These are phyloP conservation scores for Suillus brevipes DNA, from an alignment of 768 basidiomycete genomes.

Conservation along the genomic window DNA sequence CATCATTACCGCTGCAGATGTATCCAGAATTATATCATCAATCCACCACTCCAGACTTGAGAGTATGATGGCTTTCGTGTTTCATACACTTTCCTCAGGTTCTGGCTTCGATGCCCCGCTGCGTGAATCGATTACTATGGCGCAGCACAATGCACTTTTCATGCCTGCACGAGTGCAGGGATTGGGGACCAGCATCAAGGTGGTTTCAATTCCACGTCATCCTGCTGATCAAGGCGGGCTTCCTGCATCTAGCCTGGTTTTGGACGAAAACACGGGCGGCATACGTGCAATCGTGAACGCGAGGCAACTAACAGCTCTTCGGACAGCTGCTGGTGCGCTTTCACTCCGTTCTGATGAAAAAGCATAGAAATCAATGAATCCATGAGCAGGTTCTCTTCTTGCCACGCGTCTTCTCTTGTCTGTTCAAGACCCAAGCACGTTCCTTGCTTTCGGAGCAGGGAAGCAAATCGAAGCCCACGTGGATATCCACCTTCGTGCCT, in stretches of 20 bases:
- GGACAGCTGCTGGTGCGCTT: conserved; percentile 74
- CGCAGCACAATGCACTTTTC: conserved; percentile 64
- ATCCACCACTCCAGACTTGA: conserved; percentile 50
- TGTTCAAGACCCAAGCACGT: conserved; percentile 33
- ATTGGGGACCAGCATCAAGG: conserved; percentile 69
- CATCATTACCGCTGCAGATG: conserved; percentile 61
- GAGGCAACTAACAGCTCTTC: conserved; percentile 69
- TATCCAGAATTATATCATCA: conserved; percentile 46
- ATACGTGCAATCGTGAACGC: conserved; percentile 82
- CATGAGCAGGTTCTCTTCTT: conserved; percentile 59
- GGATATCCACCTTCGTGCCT: conserved; percentile 57
- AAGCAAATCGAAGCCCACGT: conserved; percentile 69
- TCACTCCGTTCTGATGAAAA: background rate
- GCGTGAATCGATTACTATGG: conserved; percentile 54
- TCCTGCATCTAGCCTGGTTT: conserved; percentile 72
- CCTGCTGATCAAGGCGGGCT: conserved; percentile 52
- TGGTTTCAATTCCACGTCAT: conserved; percentile 70
- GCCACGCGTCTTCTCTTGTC: conserved; percentile 57
- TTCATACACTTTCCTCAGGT: conserved; percentile 44
- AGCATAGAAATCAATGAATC: background rate
- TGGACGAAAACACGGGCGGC: conserved; percentile 69
- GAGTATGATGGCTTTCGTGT: conserved; percentile 59
- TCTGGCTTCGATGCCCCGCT: conserved; percentile 45
- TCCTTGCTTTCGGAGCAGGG: conserved; percentile 75
- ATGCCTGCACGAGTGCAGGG: conserved; percentile 74